phyloP scores from a whole-genome alignment of 345 rosid species.

The Citrus unshiu region DNA sequence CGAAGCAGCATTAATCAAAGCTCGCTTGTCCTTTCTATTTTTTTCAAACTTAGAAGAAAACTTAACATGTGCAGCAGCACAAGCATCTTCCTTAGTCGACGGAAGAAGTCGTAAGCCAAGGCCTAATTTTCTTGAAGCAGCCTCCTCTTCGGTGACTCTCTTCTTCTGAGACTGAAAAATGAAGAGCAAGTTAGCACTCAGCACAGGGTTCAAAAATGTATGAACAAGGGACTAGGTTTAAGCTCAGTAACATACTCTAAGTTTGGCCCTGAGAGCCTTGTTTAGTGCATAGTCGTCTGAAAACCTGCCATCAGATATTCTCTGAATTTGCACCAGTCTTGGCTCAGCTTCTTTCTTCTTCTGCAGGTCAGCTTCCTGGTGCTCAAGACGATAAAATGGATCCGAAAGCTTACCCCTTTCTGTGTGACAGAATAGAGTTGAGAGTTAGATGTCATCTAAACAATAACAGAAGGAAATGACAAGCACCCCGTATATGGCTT shows the following conservation, averaged over 20 bases:
- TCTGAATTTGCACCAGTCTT: conserved; percentile 72
- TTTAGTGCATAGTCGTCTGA: conserved; percentile 83
- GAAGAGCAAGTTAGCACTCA: neutral
- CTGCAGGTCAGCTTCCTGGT: conserved; percentile 84
- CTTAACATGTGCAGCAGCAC: conserved; percentile 55
- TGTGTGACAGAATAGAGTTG: conserved; percentile 27
- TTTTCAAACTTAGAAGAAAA: conserved; percentile 70
- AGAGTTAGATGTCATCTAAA: conserved; percentile 8
- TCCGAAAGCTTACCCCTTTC: conserved; percentile 91
- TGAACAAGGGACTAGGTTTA: neutral
- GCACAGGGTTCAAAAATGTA: neutral
- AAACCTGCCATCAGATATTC: conserved; percentile 76
- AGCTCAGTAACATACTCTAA: conserved; percentile 44
- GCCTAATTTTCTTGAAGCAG: conserved; percentile 65
- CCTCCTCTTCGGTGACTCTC: conserved; percentile 84
- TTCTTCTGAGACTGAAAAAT: conserved; percentile 61
- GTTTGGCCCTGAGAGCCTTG: conserved; percentile 73
- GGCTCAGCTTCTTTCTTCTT: conserved; percentile 99
- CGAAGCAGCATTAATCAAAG: conserved; percentile 61
- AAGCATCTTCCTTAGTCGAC: conserved; percentile 50
- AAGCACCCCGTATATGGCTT: neutral
- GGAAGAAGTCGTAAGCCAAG: conserved; percentile 80
- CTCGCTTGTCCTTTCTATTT: conserved; percentile 76
- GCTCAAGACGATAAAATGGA: conserved; percentile 93
- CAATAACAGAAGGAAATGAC: neutral